These are phyloP conservation scores for Olyra latifolia DNA, from an alignment of 176 grass and related monocot genomes.

Conservation along the genomic window DNA sequence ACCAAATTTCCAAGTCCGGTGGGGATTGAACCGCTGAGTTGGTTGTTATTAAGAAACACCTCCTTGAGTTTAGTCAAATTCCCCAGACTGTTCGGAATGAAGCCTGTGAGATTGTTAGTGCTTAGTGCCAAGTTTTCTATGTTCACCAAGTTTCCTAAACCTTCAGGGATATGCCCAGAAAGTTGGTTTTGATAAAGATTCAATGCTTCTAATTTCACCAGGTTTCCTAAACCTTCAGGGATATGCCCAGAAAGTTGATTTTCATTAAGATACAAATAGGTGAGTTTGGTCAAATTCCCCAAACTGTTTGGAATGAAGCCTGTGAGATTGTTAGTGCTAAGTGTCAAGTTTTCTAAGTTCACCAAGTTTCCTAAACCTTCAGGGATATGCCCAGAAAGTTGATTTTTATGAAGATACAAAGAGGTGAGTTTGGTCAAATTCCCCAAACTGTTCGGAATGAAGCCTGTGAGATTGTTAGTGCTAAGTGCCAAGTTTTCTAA, in stretches of 20 bases:
- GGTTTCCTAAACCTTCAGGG: too few species aligned
- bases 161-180: too few species aligned
- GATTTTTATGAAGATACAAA: neutral
- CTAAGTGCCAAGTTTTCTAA: neutral
- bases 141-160: neutral
- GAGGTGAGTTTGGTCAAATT: neutral
- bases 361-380: neutral
- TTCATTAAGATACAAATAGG: fast-evolving
- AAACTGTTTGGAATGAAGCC: neutral
- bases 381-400: neutral
- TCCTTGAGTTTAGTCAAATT: too few species aligned
- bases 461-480: neutral
- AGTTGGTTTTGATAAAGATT: too few species aligned
- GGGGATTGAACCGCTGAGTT: neutral
- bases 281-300: neutral
- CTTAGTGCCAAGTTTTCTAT: neutral
- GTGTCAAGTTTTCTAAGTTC: too few species aligned
- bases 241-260: neutral
- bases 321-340: neutral
- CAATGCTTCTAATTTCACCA: too few species aligned
- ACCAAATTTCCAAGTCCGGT: neutral
- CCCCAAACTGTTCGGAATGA: neutral
- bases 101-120: neutral
- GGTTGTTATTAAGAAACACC: neutral
- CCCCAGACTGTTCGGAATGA: neutral